These are phyloP conservation scores for Ampelocalamus luodianensis DNA, from an alignment of 176 grass and related monocot species.

Conservation along the genomic window DNA sequence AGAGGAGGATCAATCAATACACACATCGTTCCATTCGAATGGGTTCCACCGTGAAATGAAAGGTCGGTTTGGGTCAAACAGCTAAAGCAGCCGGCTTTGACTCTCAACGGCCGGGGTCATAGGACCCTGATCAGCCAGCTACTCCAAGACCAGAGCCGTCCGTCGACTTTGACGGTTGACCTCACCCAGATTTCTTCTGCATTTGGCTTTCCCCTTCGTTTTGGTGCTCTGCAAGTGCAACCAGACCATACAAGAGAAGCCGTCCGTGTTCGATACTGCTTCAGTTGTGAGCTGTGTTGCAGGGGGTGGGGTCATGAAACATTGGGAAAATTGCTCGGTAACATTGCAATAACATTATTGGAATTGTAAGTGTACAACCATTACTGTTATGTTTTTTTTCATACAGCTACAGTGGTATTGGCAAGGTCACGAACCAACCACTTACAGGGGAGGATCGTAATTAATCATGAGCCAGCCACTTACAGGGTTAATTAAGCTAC, in stretches of 20 bases:
- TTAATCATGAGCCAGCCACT: not conserved
- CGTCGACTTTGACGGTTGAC: slow-evolving; percentile 38
- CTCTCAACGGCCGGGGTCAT: slow-evolving; percentile 19
- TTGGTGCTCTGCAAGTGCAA: not conserved
- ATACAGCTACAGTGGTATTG: not conserved
- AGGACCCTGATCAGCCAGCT: not conserved
- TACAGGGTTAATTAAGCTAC: slow-evolving; percentile 33
- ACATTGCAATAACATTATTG: too few relatives aligned
- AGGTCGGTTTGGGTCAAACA: not conserved
- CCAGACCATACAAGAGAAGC: too few relatives aligned
- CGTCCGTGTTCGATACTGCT: not conserved
- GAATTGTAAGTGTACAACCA: not conserved
- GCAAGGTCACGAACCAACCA: not conserved
- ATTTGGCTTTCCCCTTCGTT: not conserved
- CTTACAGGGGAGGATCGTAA: not conserved
- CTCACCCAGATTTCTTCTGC: not conserved
- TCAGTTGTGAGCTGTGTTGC: not conserved
- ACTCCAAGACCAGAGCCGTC: not conserved
- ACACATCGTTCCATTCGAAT: not conserved
- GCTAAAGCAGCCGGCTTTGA: slow-evolving; percentile 36
- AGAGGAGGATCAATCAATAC: too few relatives aligned
- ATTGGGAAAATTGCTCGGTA: too few relatives aligned
- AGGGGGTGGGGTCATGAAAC: too few relatives aligned
- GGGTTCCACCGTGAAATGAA: not conserved
- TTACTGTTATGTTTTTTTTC: not conserved